Evolutionary conservation across 2,329 filamentous ascomycete species (phyloP), one percentile per base, ranked within the genome.

Genomic region (Nemania serpens): DNA sequence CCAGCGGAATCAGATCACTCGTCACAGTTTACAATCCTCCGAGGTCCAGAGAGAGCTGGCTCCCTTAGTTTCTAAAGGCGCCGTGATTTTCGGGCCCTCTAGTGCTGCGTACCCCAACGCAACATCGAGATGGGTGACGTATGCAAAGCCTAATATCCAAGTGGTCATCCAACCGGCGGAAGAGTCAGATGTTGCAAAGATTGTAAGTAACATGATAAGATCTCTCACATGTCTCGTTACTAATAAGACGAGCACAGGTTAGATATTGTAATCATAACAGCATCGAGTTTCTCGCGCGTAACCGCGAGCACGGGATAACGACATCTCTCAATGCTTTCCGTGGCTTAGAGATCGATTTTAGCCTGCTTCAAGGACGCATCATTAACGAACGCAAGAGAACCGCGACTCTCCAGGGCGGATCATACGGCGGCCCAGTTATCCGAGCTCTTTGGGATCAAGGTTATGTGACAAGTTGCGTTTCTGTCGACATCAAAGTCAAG

Each of bases 121-220:
- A 9, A 61, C 59, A 13, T 9, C 12, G 5, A 22, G 63, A 55
- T 65, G 56, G 51, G 55, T 48, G 29, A 52, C n/a, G 1, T 52
- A 48, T 13, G 39, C 29, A 3, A 12, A 17, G 45, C 62, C 62
- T 12, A 43, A 59, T 34, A 36, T 64, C 20, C 17, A 56, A n/a
- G n/a, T 62, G 2, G 54, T 64, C 2, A 56, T 66, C 11, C 22
- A 54, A 15, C 36, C 55, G 2, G 62, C 20, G 20, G 10, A 42
- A 4, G 64, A 66, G 18, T 55, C 55, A 4, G 64, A 66, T 37
- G 41, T 66, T 3, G 42, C 59, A 3, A 58, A 39, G 25, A 54
- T 62, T 36, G 63, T 66, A 50, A 22, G 53, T 52, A 1, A n/a
- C n/a, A n/a, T n/a, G n/a, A n/a, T n/a, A n/a, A n/a, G n/a, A n/a